Evolutionary conservation across 2,329 filamentous ascomycete genomes (phyloP), one percentile per base, ranked within the genome.

Genomic region (Lithohypha guttulata): DNA sequence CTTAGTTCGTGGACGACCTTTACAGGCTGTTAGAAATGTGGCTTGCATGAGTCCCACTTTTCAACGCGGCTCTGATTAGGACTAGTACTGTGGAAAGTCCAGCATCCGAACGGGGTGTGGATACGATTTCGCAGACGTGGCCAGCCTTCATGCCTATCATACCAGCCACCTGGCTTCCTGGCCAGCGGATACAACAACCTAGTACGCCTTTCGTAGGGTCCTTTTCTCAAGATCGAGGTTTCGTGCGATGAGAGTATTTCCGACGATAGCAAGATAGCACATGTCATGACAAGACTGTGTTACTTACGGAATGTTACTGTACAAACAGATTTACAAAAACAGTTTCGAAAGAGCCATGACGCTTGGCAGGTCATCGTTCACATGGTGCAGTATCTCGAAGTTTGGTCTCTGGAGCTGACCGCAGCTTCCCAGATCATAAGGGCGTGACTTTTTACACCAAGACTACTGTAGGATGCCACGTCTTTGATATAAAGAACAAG

Each of bases 121-220:
- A 40, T 14, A 25, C 5, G 22, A n/a, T 30, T 40, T 34, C n/a
- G 30, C 30, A 29, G 37, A 40, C 37, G 37, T 40, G 37, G 29
- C 29, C 29, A 18, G 18, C 20, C 20, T 25, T 40, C 17, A 19
- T 26, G 27, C 37, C 37, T 33, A 34, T 40, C 37, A 40, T 40
- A 15, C 35, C 35, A 39, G 35, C 35, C 35, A 19, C 27, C 17
- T 30, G 26, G 14, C 20, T 29, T 39, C 31, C 27, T 31, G 23
- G 35, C 35, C 27, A 39, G 35, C 26, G 26, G 35, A 31, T 31
- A 27, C 35, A 30, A 31, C 35, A 21, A 39, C 26, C 27, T 25
- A 22, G 35, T 19, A 9, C n/a, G 3, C 23, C 9, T 31, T 14
- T 22, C 19, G 25, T 39, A 39, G 35, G 17, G 35, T 26, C 26